Base-by-base conservation (phyloP, 495 filamentous ascomycete genomes). In the Podospora conica region DNA sequence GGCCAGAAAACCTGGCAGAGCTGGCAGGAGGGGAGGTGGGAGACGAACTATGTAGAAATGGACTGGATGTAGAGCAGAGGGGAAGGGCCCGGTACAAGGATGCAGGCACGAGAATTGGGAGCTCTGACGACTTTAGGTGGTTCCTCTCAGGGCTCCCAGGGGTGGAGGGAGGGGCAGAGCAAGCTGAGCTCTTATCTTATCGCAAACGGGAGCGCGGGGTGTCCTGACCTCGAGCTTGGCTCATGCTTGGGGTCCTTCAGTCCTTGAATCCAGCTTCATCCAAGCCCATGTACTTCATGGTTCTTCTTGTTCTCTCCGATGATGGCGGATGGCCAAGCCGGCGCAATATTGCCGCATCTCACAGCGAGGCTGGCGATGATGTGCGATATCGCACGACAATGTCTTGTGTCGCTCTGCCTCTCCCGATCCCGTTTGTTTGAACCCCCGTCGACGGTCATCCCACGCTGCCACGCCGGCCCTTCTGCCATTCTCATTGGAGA, bases 111-210 rank as follows among this genome's bases (percentile, higher is more conserved):
- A 48, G 15, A 48, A 48, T 48, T 48, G 40, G 40, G 40, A 48
- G 40, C 40, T n/a, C 6, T 48, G 40, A 48, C 40, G 40, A 48
- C 40, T 48, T 48, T 48, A n/a, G 40, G 40, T 48, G 40, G 40
- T 18, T 8, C 33, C 33, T 3, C 12, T 48, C 33, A n/a, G 33
- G 33, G 33, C 33, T n/a, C 33, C 33, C 40, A n/a, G 18, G 55
- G 9, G 62, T 15, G 18, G 40, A n/a, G 40, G 7, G 40, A n/a
- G 40, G 40, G 31, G 29, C 21, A 60, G 23, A 18, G 60, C 10
- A 56, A 61, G 60, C 64, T 54, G 53, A 73, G 73, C 73, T 75
- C 73, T 75, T 75, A 75, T 75, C 73, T 74, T 74, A 74, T 74
- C 73, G 60, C 18, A 20, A 0, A 18, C 29, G 2, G 22, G 22